Percentiles rank a stretch among this genome's conserved stretches.
Conservation (phyloP, 177 flowering plant species). For the Vitis hybrid region DNA sequence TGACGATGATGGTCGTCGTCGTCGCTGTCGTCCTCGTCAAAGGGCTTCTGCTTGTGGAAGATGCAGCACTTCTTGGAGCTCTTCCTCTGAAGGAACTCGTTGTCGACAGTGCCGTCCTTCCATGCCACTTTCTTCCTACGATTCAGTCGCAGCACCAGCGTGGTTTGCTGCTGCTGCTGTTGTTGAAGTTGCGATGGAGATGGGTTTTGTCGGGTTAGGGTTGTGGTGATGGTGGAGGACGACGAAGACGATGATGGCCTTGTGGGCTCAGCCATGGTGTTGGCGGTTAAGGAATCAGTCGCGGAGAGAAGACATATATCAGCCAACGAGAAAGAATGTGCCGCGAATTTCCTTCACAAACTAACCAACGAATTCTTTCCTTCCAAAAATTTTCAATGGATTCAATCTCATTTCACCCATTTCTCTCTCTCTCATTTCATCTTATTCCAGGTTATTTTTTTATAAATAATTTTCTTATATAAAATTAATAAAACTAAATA, state of each 20-base stretch:
- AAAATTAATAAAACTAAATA: too few relatives aligned
- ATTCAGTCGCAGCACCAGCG: conserved; percentile 53
- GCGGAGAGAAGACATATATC: too few relatives aligned
- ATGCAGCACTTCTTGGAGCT: conserved; percentile 96
- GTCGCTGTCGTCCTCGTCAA: conserved; percentile 89
- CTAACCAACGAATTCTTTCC: too few relatives aligned
- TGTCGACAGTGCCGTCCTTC: conserved; percentile 95
- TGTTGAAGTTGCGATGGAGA: conserved; percentile 18
- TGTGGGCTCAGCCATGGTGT: conserved; percentile 3
- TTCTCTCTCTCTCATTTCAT: too few relatives aligned
- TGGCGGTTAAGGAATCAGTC: too few relatives aligned
- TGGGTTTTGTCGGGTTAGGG: conserved; percentile 39
- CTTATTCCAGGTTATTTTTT: too few relatives aligned
- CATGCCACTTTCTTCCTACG: conserved; percentile 81
- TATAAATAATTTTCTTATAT: too few relatives aligned
- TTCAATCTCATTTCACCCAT: too few relatives aligned
- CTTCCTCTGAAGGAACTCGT: conserved; percentile 84
- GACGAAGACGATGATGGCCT: conserved; percentile 1
- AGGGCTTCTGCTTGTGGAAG: conserved; percentile 87
- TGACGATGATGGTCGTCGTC: conserved; percentile 36
- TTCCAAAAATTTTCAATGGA: too few relatives aligned
- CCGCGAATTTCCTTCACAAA: too few relatives aligned
- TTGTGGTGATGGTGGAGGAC: conserved; percentile 28
- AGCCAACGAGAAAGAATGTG: too few relatives aligned
- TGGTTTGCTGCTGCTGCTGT: conserved; percentile 37